Conservation (phyloP, 495 filamentous ascomycete genomes). For the Niebla homalea region DNA sequence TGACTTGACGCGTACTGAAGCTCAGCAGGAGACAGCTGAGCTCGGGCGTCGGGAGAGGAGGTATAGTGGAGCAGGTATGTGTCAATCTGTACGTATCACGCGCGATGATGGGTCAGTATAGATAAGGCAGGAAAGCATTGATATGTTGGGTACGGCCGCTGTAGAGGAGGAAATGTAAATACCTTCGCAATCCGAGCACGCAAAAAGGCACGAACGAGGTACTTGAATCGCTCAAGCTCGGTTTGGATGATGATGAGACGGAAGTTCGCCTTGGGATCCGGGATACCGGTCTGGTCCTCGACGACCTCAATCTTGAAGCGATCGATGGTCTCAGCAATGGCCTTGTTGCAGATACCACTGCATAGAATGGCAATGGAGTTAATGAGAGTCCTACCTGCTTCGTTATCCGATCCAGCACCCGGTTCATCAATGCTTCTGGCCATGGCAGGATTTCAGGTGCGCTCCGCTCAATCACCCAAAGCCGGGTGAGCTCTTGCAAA, state of each 20-base stretch:
- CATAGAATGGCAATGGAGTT: neutral
- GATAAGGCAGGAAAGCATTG: constrained; percentile 28
- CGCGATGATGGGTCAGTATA: constrained; percentile 2
- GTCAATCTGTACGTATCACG: constrained; percentile 44
- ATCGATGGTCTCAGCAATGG: neutral
- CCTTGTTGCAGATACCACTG: neutral
- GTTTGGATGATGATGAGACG: constrained; percentile 90
- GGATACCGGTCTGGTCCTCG: constrained; percentile 40
- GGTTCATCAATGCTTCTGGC: constrained; percentile 54
- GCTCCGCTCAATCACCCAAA: constrained; percentile 83
- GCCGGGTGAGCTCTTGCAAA: constrained; percentile 76
- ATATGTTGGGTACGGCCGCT: constrained; percentile 21
- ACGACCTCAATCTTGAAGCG: constrained; percentile 30
- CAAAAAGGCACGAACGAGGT: constrained; percentile 70
- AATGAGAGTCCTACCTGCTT: constrained; percentile 37
- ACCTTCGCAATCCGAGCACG: constrained; percentile 75
- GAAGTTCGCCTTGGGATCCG: constrained; percentile 83
- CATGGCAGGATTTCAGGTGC: constrained; percentile 71
- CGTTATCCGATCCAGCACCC: constrained; percentile 62
- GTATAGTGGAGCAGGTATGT: constrained; percentile 51
- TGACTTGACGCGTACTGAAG: constrained; percentile 67
- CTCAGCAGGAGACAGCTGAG: constrained; percentile 57
- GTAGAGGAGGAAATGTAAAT: neutral
- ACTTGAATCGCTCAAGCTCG: constrained; percentile 87
- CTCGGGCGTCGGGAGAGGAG: constrained; percentile 15